These are phyloP conservation scores for Candida glaebosa DNA, from an alignment of 805 yeast genomes.

Conservation along the genomic window DNA sequence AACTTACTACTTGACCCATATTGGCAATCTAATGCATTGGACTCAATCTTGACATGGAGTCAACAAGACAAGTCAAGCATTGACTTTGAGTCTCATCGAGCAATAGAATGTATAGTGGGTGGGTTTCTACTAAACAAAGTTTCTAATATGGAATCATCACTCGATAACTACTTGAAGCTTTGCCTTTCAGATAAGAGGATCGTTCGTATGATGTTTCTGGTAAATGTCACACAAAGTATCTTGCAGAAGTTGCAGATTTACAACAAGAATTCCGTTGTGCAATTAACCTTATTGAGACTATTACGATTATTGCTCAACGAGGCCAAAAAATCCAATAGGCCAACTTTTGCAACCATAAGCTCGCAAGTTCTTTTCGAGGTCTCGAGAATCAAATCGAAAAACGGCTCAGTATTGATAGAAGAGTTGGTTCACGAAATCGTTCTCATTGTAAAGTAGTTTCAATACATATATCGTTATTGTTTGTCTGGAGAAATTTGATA, in stretches of 20 bases:
- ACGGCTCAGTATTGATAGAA: slow-evolving; percentile 34
- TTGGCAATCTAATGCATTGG: slow-evolving; percentile 57
- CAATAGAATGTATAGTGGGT: slow-evolving; percentile 27
- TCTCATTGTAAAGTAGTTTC: not conserved
- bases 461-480: too few relatives aligned
- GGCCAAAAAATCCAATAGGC: slow-evolving; percentile 2
- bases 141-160: slow-evolving; percentile 41
- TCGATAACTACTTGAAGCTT: slow-evolving; percentile 39
- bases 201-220: slow-evolving; percentile 21
- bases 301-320: slow-evolving; percentile 16
- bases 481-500: too few relatives aligned
- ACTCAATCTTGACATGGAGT: slow-evolving; percentile 43
- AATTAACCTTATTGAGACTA: slow-evolving; percentile 31
- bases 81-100: slow-evolving; percentile 21
- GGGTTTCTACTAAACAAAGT: slow-evolving; percentile 40
- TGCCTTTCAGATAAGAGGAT: slow-evolving; percentile 19
- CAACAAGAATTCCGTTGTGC: slow-evolving; percentile 34
- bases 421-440: slow-evolving; percentile 22
- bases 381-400: slow-evolving; percentile 11
- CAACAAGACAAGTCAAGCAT: slow-evolving; percentile 23
- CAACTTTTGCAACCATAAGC: slow-evolving; percentile 1
- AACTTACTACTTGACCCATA: slow-evolving; percentile 46
- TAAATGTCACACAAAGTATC: slow-evolving; percentile 25
- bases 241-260: slow-evolving; percentile 24
- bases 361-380: slow-evolving; percentile 7